Base-by-base conservation (phyloP, 257 asterid genomes). In the Forsythia viridissima region DNA sequence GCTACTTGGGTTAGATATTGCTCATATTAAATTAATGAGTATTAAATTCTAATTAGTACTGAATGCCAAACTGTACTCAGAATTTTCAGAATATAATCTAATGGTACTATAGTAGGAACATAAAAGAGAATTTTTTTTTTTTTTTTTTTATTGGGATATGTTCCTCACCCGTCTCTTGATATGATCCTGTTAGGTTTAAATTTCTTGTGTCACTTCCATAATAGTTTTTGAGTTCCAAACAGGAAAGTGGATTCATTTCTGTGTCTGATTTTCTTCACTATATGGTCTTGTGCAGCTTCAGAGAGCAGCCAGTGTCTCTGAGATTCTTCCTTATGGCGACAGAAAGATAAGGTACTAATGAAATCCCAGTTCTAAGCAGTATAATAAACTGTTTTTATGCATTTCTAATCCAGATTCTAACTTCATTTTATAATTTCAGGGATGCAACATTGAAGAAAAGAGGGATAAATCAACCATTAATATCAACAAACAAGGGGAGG, bases 401-500 rank as follows among this genome's bases (percentile, higher is more conserved):
- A 73, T 52, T 55, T 66, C 20, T 71, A 82, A 51, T 36, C 13
- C n/a, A 34, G 68, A 48, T 12, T 61, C 37, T 76, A 51, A 66
- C 41, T 6, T 51, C 38, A 37, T 51, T 63, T 30, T 46, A 15
- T 63, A 7, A 20, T 82, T 86, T 81, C 93, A 95, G 99, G 83
- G 97, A 91, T 68, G 90, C 94, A 37, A 86, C 87, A 34, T 74
- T 96, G 85, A 96, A 90, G 90, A 93, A 86, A 83, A 91, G 97
- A 79, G 97, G 92, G 40, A 39, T 73, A 43, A 76, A 77, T 70
- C 92, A 79, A 74, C 93, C 94, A 57, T 71, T 66, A 40, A 70
- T 42, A 12, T 80, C 86, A 46, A 79, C 88, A 57, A 88, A 76
- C 65, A 41, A 0, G 34, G 34, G 34, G 34, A 30, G 76, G 0